Conservation (phyloP, 768 basidiomycete genomes). For the Hysterangium stoloniferum region DNA sequence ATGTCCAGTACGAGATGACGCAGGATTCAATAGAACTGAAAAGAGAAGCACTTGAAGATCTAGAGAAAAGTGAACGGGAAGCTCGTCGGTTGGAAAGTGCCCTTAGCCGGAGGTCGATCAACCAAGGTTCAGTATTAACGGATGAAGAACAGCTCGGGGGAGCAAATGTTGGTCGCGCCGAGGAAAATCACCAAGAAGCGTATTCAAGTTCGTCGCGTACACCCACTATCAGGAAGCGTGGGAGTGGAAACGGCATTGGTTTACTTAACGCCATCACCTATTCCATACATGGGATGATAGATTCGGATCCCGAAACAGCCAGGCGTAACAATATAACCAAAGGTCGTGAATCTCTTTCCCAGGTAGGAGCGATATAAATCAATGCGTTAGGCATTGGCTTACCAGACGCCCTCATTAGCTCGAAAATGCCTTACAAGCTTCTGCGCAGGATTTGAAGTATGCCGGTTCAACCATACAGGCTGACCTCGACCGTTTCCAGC, state of each 20-base stretch:
- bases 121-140: conserved; percentile 20
- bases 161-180: conserved; percentile 19
- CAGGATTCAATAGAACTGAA: conserved; percentile 83
- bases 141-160: conserved; percentile 10
- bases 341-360: conserved; percentile 90
- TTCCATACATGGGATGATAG: conserved; percentile 97
- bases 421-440: conserved; percentile 88
- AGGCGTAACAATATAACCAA: conserved; percentile 89
- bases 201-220: conserved; percentile 52
- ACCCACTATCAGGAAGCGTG: conserved; percentile 49
- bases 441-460: conserved; percentile 92
- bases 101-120: conserved; percentile 49
- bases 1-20: conserved; percentile 96
- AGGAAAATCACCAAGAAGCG: conserved; percentile 28
- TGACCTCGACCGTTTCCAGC: conserved; percentile 95
- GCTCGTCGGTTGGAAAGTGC: conserved; percentile 86
- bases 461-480: conserved; percentile 95
- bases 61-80: conserved; percentile 90
- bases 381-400: neutral
- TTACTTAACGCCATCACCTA: conserved; percentile 87
- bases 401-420: conserved; percentile 48
- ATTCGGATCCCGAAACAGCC: conserved; percentile 95
- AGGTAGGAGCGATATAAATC: conserved; percentile 41
- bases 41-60: conserved; percentile 75
- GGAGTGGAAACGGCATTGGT: conserved; percentile 72